phyloP scores from a whole-genome alignment of 768 basidiomycete genomes.

The Mycena vulgaris region DNA sequence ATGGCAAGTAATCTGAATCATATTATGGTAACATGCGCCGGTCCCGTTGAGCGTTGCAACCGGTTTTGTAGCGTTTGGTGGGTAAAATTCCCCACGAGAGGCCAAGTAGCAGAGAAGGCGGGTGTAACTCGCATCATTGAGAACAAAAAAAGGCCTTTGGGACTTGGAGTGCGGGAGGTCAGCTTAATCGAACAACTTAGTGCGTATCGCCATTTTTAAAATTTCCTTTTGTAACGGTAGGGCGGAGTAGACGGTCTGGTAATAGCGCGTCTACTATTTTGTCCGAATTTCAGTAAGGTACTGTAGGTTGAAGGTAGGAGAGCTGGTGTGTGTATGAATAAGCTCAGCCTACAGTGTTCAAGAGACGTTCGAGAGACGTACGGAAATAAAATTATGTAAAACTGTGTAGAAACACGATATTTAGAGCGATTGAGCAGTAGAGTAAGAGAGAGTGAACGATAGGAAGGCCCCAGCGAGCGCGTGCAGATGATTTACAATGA shows the following conservation, averaged over 20 bases:
- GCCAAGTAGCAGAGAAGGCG: too few relatives aligned
- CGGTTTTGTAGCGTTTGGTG: too few relatives aligned
- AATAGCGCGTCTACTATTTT: not conserved
- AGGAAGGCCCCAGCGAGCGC: constrained; percentile 13
- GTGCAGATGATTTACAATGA: constrained; percentile 27
- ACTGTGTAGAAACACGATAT: not conserved
- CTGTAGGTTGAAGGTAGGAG: not conserved
- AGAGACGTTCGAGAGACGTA: not conserved
- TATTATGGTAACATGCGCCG: too few relatives aligned
- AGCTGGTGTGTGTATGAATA: not conserved
- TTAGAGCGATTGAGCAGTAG: not conserved
- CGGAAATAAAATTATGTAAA: not conserved
- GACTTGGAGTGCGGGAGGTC: too few relatives aligned
- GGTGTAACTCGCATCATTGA: too few relatives aligned
- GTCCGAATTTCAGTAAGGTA: not conserved
- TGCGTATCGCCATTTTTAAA: too few relatives aligned
- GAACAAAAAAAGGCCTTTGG: too few relatives aligned
- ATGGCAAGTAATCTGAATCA: too few relatives aligned
- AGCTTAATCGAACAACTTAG: too few relatives aligned
- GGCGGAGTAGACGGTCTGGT: not conserved
- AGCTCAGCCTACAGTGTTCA: not conserved
- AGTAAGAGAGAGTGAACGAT: not conserved
- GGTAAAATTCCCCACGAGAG: too few relatives aligned
- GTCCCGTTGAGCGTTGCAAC: too few relatives aligned
- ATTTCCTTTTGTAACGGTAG: too few relatives aligned